phyloP scores from a whole-genome alignment of 2,329 filamentous ascomycete genomes.

The Aaosphaeria arxii region DNA sequence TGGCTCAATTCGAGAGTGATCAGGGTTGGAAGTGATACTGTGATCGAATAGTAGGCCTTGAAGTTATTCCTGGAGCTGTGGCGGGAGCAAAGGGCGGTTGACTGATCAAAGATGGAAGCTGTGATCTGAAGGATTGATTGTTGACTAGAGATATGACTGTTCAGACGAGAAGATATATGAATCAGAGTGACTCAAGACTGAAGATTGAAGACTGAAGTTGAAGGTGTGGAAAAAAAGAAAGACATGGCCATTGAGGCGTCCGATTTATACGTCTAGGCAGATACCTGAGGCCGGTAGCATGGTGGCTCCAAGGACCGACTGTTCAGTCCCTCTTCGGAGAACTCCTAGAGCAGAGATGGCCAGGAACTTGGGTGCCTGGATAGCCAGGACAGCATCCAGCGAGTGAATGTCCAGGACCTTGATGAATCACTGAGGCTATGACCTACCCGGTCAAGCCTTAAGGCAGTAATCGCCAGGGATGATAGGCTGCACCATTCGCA shows the following conservation, averaged over 20 bases:
- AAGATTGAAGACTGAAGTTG: conserved; percentile 10
- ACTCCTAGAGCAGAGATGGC: conserved; percentile 15
- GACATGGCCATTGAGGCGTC: conserved; percentile 5
- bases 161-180: conserved; percentile 4
- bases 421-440: conserved; percentile 34
- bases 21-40: conserved; percentile 4
- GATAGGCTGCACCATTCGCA: conserved; percentile 15
- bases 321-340: conserved; percentile 15
- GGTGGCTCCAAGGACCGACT: conserved; percentile 13
- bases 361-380: conserved; percentile 26
- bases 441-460: conserved; percentile 14
- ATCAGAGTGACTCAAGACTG: conserved; percentile 7
- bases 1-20: conserved; percentile 9
- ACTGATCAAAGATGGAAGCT: conserved; percentile 5
- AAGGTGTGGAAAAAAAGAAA: neutral
- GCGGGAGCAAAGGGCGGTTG: conserved; percentile 7
- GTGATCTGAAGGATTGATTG: conserved; percentile 2
- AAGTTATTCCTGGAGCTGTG: conserved; percentile 4
- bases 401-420: conserved; percentile 21
- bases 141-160: conserved; percentile 15
- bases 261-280: conserved; percentile 32
- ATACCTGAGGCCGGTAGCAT: conserved; percentile 28
- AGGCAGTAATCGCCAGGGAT: conserved; percentile 20
- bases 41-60: conserved; percentile 6
- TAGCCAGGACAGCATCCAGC: conserved; percentile 5